phyloP scores from a whole-genome alignment of 1,284 basidiomycete species.

The Peniophora sp. region DNA sequence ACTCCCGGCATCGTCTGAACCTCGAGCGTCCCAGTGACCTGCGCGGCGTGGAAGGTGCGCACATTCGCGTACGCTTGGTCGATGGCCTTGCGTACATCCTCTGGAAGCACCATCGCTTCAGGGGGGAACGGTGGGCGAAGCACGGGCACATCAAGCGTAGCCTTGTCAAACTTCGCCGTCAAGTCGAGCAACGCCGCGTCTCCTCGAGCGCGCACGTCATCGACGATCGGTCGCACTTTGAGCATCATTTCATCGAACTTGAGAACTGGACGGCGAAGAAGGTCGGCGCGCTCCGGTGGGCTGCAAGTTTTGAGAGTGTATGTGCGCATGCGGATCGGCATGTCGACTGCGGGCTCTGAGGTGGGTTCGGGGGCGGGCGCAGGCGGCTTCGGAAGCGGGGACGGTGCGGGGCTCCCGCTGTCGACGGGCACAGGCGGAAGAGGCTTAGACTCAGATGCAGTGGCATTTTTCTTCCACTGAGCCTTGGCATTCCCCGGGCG shows the following conservation, averaged over 20 bases:
- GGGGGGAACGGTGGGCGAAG: conserved; percentile 61
- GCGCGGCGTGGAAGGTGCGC: conserved; percentile 83
- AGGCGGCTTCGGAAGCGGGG: conserved; percentile 19
- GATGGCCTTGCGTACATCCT: conserved; percentile 74
- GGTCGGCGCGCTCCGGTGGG: conserved; percentile 48
- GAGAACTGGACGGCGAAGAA: conserved; percentile 88
- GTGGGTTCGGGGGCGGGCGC: conserved; percentile 19
- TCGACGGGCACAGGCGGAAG: conserved; percentile 19
- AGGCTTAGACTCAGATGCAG: conserved; percentile 15
- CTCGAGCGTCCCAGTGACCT: conserved; percentile 58
- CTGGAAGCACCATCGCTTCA: conserved; percentile 52
- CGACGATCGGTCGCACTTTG: conserved; percentile 93
- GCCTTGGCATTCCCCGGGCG: conserved; percentile 92
- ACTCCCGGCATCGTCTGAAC: conserved; percentile 99
- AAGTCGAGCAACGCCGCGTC: conserved; percentile 85
- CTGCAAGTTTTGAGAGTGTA: conserved; percentile 52
- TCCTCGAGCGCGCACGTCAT: conserved; percentile 77
- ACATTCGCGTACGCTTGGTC: conserved; percentile 92
- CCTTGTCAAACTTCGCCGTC: conserved; percentile 92
- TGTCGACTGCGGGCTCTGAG: conserved; percentile 24
- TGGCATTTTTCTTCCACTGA: conserved; percentile 52
- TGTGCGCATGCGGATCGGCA: conserved; percentile 71
- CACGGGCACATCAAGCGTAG: conserved; percentile 52
- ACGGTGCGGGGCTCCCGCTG: conserved; percentile 11
- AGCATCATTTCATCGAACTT: conserved; percentile 92